A percentile compares a stretch with the other conserved stretches of the same genome.
Conservation (phyloP, 2,329 filamentous ascomycete species). For the Fusarium tjaetaba region DNA sequence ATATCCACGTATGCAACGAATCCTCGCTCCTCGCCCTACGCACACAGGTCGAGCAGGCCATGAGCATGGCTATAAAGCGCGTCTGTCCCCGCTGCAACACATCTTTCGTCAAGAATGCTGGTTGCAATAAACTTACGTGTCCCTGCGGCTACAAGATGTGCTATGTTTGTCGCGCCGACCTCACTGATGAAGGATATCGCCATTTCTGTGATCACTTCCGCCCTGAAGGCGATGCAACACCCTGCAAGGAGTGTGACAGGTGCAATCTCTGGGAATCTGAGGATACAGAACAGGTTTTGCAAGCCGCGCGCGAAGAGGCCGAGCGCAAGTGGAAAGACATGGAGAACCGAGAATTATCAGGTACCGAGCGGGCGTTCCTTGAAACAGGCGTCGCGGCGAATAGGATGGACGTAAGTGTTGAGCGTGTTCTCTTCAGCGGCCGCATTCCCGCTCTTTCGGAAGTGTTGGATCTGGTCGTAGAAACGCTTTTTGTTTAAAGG, state of each 20-base stretch:
- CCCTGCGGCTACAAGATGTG: conserved; percentile 98
- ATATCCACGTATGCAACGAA: conserved; percentile 91
- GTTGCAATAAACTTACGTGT: conserved; percentile 97
- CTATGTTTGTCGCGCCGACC: conserved; percentile 89
- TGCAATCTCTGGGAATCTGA: conserved; percentile 85
- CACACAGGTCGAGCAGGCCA: conserved; percentile 90
- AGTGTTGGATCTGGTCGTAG: conserved; percentile 58
- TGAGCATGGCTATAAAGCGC: conserved; percentile 92
- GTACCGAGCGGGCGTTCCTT: conserved; percentile 65
- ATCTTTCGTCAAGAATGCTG: conserved; percentile 90
- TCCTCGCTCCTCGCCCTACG: conserved; percentile 83
- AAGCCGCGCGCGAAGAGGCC: conserved; percentile 74
- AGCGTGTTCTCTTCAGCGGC: conserved; percentile 47
- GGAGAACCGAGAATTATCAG: conserved; percentile 67
- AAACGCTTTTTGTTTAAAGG: conserved; percentile 54
- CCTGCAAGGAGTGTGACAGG: conserved; percentile 81
- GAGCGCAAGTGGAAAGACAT: conserved; percentile 76
- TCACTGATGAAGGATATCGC: conserved; percentile 79
- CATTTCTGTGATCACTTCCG: conserved; percentile 98
- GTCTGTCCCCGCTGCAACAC: conserved; percentile 93
- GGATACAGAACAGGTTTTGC: conserved; percentile 74
- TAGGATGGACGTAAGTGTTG: conserved; percentile 43
- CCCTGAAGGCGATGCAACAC: conserved; percentile 75
- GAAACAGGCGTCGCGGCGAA: conserved; percentile 60
- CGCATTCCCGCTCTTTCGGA: conserved; percentile 53